Base-by-base conservation (phyloP, 2,329 filamentous ascomycete genomes). In the Neurospora sp. region DNA sequence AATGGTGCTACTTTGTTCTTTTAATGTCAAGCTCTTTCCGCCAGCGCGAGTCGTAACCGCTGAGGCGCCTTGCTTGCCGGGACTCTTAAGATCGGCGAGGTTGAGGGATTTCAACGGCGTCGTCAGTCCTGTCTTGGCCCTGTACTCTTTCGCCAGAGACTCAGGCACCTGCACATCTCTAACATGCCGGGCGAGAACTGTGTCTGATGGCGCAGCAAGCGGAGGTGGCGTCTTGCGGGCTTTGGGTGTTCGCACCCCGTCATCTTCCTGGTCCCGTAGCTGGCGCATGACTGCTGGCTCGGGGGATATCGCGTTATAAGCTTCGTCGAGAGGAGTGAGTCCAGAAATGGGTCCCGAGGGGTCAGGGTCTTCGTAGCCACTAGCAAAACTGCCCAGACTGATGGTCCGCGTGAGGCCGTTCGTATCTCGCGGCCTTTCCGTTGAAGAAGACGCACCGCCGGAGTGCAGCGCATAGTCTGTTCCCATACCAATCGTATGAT, bases 1-100 rank as follows among this genome's bases (percentile, higher is more conserved):
- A 73, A 99, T 97, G 15, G 95, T 98, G 80, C 91, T 97, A 78
- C 95, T 97, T 80, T 99, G 96, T 80, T 99, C 96, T 79, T 97
- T 98, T 52, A 99, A 83, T 0, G 96, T 98, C 80, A 99, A 83
- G 74, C 88, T 92, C 76, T 87, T 89, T 23, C 89, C 89, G 65
- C 85, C 84, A 62, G 88, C 84, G 28, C 74, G 73, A 46, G 69
- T 75, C 15, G 73, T 72, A 6, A 69, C 67, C n/a, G 70, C 72
- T 38, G 83, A 82, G 0, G 84, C 84, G 36, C 85, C 84, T 8
- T 82, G 81, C 3, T 83, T 82, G 23, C 80, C 81, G 15, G 82
- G 78, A 38, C 84, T 83, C 71, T 89, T 89, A 69, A 88, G 78
- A 41, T 82, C 82, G 1, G 84, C 82, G 8, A 82, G 81, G 73